Evolutionary conservation across 2,329 filamentous ascomycete species (phyloP).

Genomic region (Ceratocystis alfenasii): DNA sequence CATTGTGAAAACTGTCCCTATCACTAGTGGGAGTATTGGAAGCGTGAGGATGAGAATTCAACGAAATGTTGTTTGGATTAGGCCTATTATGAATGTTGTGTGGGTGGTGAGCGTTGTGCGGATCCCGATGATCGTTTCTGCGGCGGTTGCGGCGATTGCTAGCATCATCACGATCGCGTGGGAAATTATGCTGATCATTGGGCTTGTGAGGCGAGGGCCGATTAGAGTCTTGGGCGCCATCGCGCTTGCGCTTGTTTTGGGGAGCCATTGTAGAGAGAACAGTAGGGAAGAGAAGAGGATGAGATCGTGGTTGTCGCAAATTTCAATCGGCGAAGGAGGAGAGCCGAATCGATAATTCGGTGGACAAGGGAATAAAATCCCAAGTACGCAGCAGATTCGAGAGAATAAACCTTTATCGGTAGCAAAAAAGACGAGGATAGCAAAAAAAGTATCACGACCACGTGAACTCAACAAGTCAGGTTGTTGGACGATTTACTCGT

Average conservation of each 20-base stretch:
- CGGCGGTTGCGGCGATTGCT: slow-evolving; percentile 35
- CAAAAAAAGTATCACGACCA: neutral
- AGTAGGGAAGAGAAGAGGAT: slow-evolving; percentile 18
- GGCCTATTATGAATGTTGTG: slow-evolving; percentile 32
- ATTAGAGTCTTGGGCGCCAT: slow-evolving; percentile 35
- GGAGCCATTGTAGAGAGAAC: slow-evolving; percentile 39
- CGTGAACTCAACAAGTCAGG: too few species aligned
- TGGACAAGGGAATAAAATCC: neutral
- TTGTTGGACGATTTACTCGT: too few species aligned
- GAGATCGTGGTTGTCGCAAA: slow-evolving; percentile 1
- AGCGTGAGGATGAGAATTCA: neutral
- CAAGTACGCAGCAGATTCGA: neutral
- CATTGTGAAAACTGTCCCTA: slow-evolving; percentile 13
- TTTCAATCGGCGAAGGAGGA: neutral
- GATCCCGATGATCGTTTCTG: slow-evolving; percentile 42
- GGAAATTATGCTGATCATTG: slow-evolving; percentile 42
- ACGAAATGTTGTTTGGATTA: slow-evolving; percentile 7
- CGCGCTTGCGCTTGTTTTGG: slow-evolving; percentile 47
- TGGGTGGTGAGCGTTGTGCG: slow-evolving; percentile 30
- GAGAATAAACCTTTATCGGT: neutral
- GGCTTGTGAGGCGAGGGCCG: slow-evolving; percentile 53
- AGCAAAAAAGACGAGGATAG: neutral
- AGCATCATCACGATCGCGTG: slow-evolving; percentile 44
- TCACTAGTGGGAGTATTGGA: neutral
- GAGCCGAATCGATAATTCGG: neutral